A percentile compares a stretch with the other conserved stretches of the same genome.
Conservation (phyloP, 768 basidiomycete species). For the Arthromyces matolae region DNA sequence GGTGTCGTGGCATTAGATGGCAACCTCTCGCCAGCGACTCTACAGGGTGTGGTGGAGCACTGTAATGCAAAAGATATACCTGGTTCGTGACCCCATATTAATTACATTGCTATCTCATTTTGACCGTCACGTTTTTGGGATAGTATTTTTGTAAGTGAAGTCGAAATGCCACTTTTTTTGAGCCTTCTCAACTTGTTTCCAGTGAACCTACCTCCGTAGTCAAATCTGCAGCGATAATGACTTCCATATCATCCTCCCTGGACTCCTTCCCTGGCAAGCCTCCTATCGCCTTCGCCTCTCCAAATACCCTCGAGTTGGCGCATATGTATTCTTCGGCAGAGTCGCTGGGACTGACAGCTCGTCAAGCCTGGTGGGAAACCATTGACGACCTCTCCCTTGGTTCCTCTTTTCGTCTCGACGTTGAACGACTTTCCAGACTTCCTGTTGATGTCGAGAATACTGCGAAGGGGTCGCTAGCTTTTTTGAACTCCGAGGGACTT, state of each 20-base stretch:
- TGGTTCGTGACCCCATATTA: conserved; percentile 52
- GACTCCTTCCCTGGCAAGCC: conserved; percentile 24
- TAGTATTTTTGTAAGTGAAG: conserved; percentile 72
- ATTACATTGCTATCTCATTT: neutral
- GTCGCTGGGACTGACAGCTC: conserved; percentile 45
- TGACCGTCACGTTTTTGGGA: conserved; percentile 1
- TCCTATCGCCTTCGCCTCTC: conserved; percentile 72
- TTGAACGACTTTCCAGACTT: conserved; percentile 56
- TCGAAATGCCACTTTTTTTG: neutral
- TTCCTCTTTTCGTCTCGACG: conserved; percentile 58
- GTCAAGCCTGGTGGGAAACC: conserved; percentile 59
- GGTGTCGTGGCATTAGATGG: conserved; percentile 70
- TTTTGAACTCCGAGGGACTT: conserved; percentile 66
- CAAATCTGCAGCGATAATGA: conserved; percentile 71
- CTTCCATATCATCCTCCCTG: conserved; percentile 47
- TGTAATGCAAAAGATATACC: conserved; percentile 45
- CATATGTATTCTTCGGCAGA: conserved; percentile 48
- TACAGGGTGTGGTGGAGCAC: conserved; percentile 49
- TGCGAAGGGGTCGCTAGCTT: conserved; percentile 47
- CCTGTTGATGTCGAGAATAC: conserved; percentile 37
- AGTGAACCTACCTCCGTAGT: conserved; percentile 92
- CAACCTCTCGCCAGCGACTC: conserved; percentile 56
- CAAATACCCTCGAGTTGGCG: conserved; percentile 78
- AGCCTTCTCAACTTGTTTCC: conserved; percentile 9
- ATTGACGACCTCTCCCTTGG: conserved; percentile 67